Conservation (phyloP, 2,329 filamentous ascomycete species). For the Botryotinia narcissicola region DNA sequence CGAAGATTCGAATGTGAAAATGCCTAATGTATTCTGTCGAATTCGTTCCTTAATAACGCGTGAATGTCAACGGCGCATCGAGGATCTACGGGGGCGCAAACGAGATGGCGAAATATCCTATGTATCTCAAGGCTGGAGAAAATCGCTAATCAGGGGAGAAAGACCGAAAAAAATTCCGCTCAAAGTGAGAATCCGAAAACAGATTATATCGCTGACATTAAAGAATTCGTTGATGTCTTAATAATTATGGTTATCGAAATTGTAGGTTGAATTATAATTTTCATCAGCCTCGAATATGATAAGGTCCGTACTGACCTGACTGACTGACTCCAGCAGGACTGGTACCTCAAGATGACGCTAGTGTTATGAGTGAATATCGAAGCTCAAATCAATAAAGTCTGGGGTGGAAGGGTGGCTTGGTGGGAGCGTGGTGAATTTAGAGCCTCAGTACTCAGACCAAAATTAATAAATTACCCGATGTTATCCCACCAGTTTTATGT, state of each 20-base stretch:
- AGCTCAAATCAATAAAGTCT: background rate
- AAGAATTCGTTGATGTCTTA: background rate
- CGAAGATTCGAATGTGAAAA: conserved; percentile 1
- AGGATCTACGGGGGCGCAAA: conserved; percentile 19
- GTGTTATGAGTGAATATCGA: background rate
- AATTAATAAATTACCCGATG: background rate
- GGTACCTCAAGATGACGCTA: conserved; percentile 13
- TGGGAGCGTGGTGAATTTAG: background rate
- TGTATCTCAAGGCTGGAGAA: background rate
- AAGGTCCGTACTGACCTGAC: background rate
- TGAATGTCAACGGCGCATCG: conserved; percentile 28
- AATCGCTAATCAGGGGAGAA: background rate
- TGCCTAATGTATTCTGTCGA: background rate
- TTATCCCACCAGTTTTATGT: background rate
- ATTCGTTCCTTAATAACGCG: background rate
- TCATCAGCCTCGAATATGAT: conserved; percentile 27
- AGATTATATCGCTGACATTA: background rate
- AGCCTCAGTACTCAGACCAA: background rate
- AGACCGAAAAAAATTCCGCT: background rate
- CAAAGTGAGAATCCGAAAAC: background rate
- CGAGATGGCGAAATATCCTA: conserved; percentile 9
- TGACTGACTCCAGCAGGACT: background rate
- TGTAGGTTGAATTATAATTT: conserved; percentile 7
- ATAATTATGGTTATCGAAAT: background rate
- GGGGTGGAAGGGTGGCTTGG: background rate